Conservation (phyloP, 2,329 filamentous ascomycete genomes). For the Epicoccum sorghinum region DNA sequence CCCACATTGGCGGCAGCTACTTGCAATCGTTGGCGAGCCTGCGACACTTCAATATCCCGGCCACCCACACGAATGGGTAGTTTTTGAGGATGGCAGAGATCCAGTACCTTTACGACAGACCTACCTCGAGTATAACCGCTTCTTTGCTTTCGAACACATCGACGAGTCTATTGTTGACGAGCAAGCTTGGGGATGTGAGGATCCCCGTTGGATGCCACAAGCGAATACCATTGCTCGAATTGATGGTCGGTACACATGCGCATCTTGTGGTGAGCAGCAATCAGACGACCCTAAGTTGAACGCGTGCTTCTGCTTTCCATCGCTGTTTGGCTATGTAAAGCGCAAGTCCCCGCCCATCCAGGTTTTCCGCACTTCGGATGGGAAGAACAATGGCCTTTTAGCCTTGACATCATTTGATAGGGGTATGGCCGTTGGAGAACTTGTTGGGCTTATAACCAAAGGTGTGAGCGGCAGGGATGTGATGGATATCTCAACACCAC, state of each 20-base stretch:
- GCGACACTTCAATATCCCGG: conserved; percentile 52
- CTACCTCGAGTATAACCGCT: conserved; percentile 55
- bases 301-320: conserved; percentile 60
- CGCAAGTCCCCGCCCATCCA: conserved; percentile 55
- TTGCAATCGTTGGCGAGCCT: conserved; percentile 54
- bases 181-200: conserved; percentile 55
- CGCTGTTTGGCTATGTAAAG: conserved; percentile 56
- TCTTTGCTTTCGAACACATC: conserved; percentile 57
- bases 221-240: conserved; percentile 32
- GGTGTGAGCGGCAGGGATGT: conserved; percentile 61
- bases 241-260: conserved; percentile 49
- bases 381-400: conserved; percentile 61
- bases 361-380: conserved; percentile 59
- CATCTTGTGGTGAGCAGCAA: conserved; percentile 56
- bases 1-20: conserved; percentile 58
- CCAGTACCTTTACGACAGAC: conserved; percentile 55
- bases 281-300: conserved; percentile 58
- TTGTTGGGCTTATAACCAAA: conserved; percentile 61
- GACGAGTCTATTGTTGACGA: conserved; percentile 59
- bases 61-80: conserved; percentile 61
- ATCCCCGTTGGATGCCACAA: conserved; percentile 54
- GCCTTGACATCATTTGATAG: conserved; percentile 57
- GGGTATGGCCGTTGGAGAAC: conserved; percentile 61
- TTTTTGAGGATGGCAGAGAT: conserved; percentile 52
- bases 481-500: conserved; percentile 59